Base-by-base conservation (phyloP, 2,329 filamentous ascomycete species). In the Aspergillus quadricinctus region DNA sequence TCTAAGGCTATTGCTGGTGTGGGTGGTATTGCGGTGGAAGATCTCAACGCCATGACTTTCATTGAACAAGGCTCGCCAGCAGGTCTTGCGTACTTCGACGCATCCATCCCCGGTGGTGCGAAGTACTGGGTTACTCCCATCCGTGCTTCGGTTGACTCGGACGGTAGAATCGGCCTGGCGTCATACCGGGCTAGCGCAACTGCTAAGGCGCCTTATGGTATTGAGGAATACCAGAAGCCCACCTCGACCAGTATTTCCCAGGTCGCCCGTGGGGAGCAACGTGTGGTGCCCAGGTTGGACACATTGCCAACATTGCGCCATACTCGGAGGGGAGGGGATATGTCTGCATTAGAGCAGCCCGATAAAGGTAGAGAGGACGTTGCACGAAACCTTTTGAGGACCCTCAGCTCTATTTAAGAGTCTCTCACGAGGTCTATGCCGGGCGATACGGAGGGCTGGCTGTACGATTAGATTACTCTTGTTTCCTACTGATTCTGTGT, bases 51-150 rank as follows among this genome's bases (percentile, higher is more conserved):
- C 49, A 69, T 70, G 64, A 70, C 64, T 31, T 72, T 71, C 27
- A 55, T 58, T 25, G 65, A 72, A 48, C 61, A 69, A 54, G 66
- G 70, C 45, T 68, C 73, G 28, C 73, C 76, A 2, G 69, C 76
- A 2, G 78, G 80, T 25, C 61, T 77, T 43, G 72, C 65, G 53
- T 58, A 72, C 62, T 70, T 80, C 55, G 76, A 81, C 57, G 68
- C 74, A 6, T 72, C 78, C 40, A 68, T 75, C 5, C 68, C 70
- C 1, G 81, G 81, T 48, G 82, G 82, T 53, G 77, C 75, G 55
- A 84, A 83, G 62, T 69, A 83, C 54, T 78, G 75, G 72, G 78
- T 82, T 25, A 74, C 76, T 19, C 78, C 81, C 1, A 68, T 72
- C 46, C 75, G 74, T 43, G 81, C 79, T 23, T 68, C 65, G 48